These are phyloP conservation scores for Chlamydomonas applanata DNA, from an alignment of 139 green algal species.

Conservation along the genomic window DNA sequence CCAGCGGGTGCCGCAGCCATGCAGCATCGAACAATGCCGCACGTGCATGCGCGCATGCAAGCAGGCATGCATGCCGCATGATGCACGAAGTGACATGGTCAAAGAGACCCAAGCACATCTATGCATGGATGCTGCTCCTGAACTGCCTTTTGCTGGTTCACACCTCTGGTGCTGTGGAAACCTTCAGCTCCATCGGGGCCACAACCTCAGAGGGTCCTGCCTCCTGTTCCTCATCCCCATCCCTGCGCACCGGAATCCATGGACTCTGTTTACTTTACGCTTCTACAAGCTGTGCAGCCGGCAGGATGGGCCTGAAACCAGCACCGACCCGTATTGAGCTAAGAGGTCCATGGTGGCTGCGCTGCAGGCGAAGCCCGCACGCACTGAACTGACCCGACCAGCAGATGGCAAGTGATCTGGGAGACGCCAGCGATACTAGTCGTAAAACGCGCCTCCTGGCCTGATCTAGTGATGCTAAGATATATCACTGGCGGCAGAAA, in stretches of 20 bases:
- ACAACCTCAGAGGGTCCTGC: constrained; percentile 2
- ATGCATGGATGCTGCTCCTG: background rate
- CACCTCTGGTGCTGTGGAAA: constrained; percentile 28
- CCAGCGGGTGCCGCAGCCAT: too few species aligned
- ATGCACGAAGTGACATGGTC: too few species aligned
- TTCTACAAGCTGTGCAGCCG: background rate
- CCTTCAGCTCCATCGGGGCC: background rate
- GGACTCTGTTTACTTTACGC: background rate
- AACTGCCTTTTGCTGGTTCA: too few species aligned
- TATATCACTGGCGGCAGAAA: too few species aligned
- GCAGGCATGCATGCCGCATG: too few species aligned
- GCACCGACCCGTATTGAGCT: constrained; percentile 26
- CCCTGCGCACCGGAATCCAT: background rate
- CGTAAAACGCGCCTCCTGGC: too few species aligned
- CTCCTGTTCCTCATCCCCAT: background rate
- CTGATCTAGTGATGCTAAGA: too few species aligned
- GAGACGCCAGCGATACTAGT: too few species aligned
- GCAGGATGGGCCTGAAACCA: too few species aligned
- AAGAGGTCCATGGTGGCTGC: constrained; percentile 29
- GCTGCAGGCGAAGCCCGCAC: background rate
- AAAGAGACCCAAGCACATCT: too few species aligned
- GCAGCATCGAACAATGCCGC: too few species aligned
- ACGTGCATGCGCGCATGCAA: background rate
- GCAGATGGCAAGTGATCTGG: too few species aligned
- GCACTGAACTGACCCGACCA: background rate